Conservation (phyloP, 495 filamentous ascomycete genomes). For the Amniculicola lignicola region DNA sequence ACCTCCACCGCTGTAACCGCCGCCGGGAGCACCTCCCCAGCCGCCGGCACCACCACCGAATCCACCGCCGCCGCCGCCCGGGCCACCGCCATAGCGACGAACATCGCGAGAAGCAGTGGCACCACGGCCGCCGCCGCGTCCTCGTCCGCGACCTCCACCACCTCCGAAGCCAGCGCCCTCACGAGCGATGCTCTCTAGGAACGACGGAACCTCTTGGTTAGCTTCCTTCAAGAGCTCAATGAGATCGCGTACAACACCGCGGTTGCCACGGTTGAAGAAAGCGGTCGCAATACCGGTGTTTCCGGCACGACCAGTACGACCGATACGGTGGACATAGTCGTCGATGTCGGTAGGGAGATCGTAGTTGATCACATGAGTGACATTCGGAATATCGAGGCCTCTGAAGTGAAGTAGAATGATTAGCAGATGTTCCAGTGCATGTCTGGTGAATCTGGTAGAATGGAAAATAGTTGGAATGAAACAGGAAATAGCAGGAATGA, state of each 20-base stretch:
- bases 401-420: not conserved
- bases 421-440: not conserved
- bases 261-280: constrained; percentile 99
- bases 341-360: constrained; percentile 98
- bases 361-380: constrained; percentile 98
- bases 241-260: constrained; percentile 91
- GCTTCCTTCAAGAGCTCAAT: constrained; percentile 96
- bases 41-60: constrained; percentile 49
- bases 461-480: too few species aligned
- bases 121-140: constrained; percentile 58
- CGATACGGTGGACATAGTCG: constrained; percentile 98
- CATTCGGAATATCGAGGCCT: constrained; percentile 91
- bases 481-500: too few species aligned
- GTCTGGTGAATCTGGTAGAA: not conserved
- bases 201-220: constrained; percentile 90
- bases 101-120: constrained; percentile 78
- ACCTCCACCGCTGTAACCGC: constrained; percentile 41
- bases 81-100: constrained; percentile 70
- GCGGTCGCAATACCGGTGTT: constrained; percentile 98
- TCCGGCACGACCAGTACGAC: constrained; percentile 98
- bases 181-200: constrained; percentile 94
- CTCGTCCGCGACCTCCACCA: constrained; percentile 60
- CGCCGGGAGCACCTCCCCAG: constrained; percentile 46
- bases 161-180: constrained; percentile 76
- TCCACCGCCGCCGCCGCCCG: constrained; percentile 49